Evolutionary conservation across 1,284 basidiomycete genomes (phyloP).

Genomic region (Xerocomus minutiporus): DNA sequence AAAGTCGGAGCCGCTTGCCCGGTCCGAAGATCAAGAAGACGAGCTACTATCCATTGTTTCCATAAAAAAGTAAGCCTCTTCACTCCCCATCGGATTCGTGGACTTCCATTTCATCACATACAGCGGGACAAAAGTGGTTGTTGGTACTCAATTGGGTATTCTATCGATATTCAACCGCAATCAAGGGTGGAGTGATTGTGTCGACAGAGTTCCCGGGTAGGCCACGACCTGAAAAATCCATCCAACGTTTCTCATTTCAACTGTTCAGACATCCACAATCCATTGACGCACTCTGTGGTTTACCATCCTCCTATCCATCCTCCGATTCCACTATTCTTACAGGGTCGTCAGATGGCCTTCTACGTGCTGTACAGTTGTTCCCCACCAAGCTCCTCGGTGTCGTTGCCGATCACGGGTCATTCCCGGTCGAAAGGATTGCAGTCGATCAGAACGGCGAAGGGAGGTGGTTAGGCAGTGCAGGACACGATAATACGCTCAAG

Average conservation of each 20-base stretch:
- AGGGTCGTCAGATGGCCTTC: conserved; percentile 88
- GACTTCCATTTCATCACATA: not conserved
- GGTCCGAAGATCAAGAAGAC: conserved; percentile 94
- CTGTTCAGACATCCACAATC: conserved; percentile 74
- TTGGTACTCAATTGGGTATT: conserved; percentile 90
- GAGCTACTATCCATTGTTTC: conserved; percentile 82
- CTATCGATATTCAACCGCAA: conserved; percentile 85
- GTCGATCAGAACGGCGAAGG: conserved; percentile 52
- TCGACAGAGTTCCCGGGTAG: conserved; percentile 87
- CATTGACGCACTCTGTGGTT: conserved; percentile 74
- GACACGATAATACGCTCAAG: conserved; percentile 83
- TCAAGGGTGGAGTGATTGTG: conserved; percentile 87
- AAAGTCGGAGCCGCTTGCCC: conserved; percentile 67
- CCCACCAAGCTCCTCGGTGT: conserved; percentile 90
- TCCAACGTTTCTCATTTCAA: conserved; percentile 7
- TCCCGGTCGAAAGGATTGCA: conserved; percentile 85
- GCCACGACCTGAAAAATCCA: conserved; percentile 17
- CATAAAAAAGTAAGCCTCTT: conserved; percentile 64
- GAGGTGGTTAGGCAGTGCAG: conserved; percentile 89
- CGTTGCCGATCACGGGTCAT: conserved; percentile 85
- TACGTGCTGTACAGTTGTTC: conserved; percentile 85
- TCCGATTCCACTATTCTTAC: conserved; percentile 77
- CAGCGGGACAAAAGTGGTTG: conserved; percentile 76
- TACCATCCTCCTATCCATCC: conserved; percentile 66
- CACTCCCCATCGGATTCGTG: not conserved